Base-by-base conservation (phyloP, 2,329 filamentous ascomycete species). In the Elsinoe batatas region DNA sequence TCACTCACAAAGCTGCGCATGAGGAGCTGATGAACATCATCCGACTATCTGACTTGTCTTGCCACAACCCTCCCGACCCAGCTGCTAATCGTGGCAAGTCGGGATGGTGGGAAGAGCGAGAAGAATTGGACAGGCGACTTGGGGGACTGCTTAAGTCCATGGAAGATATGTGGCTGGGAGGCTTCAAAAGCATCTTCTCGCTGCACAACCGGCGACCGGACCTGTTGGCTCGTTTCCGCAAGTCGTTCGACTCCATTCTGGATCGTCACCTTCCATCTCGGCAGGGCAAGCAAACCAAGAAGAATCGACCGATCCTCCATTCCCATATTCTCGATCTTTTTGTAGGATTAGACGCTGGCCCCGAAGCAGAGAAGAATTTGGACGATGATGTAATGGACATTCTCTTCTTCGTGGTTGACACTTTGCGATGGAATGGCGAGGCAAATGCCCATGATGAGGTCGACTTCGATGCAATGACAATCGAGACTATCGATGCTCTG, bases 371-470 rank as follows among this genome's bases (percentile, higher is more conserved):
- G 6, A 72, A 75, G 57, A 89, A 95, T 59, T 79, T 94, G 18
- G 91, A 97, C 60, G 91, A 97, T 64, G 82, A 85, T 0, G 74
- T 98, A n/a, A 89, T 85, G 62, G 93, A 98, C 67, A 74, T 98
- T 26, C 79, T 98, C 3, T 97, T 96, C 71, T 97, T 97, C 67
- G 87, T 97, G 1, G 85, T 98, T 5, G 93, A 98, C 64, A 91
- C 97, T 53, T 76, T 98, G 2, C 93, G 97, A 67, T 97, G 98
- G 69, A 88, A 95, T 63, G 93, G 93, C 13, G 94, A 98, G 71
- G 81, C 84, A 47, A 98, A 97, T 66, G 93, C 94, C 0, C 96
- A 96, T 70, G 93, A 98, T 63, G 93, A 98, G 72, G 88, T 98
- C 60, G 91, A 97, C 69, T 95, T 97, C 66, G 93, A 98, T 62